These are phyloP conservation scores for Furcasterigmium sp. DNA, from an alignment of 2,329 filamentous ascomycete species.

Conservation along the genomic window DNA sequence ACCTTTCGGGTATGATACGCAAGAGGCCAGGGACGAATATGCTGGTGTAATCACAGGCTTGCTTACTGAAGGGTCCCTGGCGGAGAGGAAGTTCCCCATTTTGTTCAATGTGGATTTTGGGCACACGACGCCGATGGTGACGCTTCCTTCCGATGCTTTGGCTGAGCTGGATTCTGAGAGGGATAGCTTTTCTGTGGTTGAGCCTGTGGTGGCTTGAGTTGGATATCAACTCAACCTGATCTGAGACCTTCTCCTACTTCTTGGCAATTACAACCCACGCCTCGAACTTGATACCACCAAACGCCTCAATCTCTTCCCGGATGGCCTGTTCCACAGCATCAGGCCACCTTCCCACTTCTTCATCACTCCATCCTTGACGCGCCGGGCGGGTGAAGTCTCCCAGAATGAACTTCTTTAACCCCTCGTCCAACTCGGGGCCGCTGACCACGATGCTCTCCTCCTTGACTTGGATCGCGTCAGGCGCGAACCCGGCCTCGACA, in stretches of 20 bases:
- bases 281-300: conserved; percentile 17
- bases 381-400: conserved; percentile 14
- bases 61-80: no score
- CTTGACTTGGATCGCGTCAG: conserved; percentile 7
- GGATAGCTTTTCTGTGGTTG: conserved; percentile 26
- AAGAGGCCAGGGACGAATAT: no score
- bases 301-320: conserved; percentile 10
- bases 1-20: conserved; percentile 9
- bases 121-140: conserved; percentile 35
- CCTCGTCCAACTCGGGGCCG: conserved; percentile 11
- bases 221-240: no score
- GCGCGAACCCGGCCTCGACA: conserved; percentile 17
- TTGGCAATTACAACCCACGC: conserved; percentile 17
- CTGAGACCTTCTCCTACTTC: conserved; percentile 10
- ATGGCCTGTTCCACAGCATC: conserved; percentile 14
- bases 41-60: no score
- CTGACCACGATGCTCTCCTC: conserved; percentile 9
- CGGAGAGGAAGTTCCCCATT: conserved; percentile 26
- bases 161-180: conserved; percentile 30
- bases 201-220: no score
- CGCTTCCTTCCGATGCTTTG: conserved; percentile 30
- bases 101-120: conserved; percentile 36
- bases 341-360: conserved; percentile 17
- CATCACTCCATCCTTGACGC: conserved; percentile 13
- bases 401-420: conserved; percentile 16